A percentile compares a stretch with the other conserved stretches of the same genome.
phyloP scores from a whole-genome alignment of 2,329 filamentous ascomycete genomes.

The Penicillium sp. region DNA sequence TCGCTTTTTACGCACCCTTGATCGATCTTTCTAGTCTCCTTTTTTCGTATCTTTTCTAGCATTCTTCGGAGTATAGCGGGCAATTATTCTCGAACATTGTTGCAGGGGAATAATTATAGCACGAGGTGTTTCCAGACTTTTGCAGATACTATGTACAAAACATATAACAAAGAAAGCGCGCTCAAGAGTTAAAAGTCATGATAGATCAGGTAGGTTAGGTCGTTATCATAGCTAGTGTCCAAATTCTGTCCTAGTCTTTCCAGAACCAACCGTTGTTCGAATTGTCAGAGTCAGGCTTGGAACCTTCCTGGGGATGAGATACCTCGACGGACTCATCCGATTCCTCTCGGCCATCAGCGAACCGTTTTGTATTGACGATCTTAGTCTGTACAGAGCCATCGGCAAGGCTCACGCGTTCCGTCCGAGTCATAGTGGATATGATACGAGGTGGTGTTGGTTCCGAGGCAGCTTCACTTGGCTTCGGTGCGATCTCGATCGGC shows the following conservation, averaged over 20 bases:
- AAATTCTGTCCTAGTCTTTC: slow-evolving; percentile 27
- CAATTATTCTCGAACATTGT: no score
- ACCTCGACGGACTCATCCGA: slow-evolving; percentile 54
- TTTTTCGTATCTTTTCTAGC: no score
- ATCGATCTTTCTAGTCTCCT: no score
- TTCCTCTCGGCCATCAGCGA: slow-evolving; percentile 61
- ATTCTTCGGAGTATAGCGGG: no score
- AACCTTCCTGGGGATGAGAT: slow-evolving; percentile 23
- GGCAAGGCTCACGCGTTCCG: slow-evolving; percentile 53
- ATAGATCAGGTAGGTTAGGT: slow-evolving; percentile 2
- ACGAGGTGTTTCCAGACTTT: no score
- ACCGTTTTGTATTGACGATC: slow-evolving; percentile 57
- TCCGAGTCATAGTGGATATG: slow-evolving; percentile 58
- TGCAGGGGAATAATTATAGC: no score
- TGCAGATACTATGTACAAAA: no score
- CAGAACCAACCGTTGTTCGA: slow-evolving; percentile 40
- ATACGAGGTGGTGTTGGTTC: slow-evolving; percentile 33
- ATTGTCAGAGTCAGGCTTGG: slow-evolving; percentile 6
- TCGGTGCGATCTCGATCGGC: background rate
- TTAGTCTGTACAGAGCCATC: slow-evolving; percentile 61
- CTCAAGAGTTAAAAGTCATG: background rate
- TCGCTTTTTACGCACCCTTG: no score
- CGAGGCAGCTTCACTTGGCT: slow-evolving; percentile 2
- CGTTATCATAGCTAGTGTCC: background rate
- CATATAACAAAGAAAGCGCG: background rate